phyloP scores from a whole-genome alignment of 2,329 filamentous ascomycete genomes.

The Zarea fungicola region DNA sequence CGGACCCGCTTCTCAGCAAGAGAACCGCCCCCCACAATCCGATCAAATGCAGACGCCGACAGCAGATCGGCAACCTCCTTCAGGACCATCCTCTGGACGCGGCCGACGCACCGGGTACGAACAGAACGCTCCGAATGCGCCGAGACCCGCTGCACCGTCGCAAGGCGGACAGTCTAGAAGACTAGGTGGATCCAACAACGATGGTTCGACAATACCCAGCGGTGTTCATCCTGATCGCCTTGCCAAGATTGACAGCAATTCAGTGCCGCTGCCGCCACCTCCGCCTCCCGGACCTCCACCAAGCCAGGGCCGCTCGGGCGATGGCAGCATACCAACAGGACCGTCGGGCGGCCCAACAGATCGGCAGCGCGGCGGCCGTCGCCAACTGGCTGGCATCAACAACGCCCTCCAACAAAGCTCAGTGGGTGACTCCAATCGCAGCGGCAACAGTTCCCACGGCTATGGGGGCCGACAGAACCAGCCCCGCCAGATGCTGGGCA shows the following conservation, averaged over 20 bases:
- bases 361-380: conserved; percentile 37
- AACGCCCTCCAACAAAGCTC: conserved; percentile 48
- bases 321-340: conserved; percentile 29
- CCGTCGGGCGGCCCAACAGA: conserved; percentile 33
- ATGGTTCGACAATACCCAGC: conserved; percentile 20
- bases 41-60: conserved; percentile 39
- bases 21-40: conserved; percentile 34
- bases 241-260: conserved; percentile 34
- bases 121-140: conserved; percentile 28
- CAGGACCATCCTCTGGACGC: conserved; percentile 47
- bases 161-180: conserved; percentile 35
- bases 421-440: conserved; percentile 30
- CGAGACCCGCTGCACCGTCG: conserved; percentile 26
- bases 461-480: conserved; percentile 29
- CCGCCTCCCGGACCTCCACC: conserved; percentile 28
- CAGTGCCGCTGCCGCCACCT: conserved; percentile 24
- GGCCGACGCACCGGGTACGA: conserved; percentile 42
- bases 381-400: conserved; percentile 57
- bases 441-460: not conserved
- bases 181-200: conserved; percentile 28
- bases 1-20: conserved; percentile 34
- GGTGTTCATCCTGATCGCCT: conserved; percentile 48
- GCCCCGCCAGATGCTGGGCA: conserved; percentile 37
- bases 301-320: conserved; percentile 21
- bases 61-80: conserved; percentile 48